phyloP scores from a whole-genome alignment of 2,329 filamentous ascomycete species.

The Fusarium poae region DNA sequence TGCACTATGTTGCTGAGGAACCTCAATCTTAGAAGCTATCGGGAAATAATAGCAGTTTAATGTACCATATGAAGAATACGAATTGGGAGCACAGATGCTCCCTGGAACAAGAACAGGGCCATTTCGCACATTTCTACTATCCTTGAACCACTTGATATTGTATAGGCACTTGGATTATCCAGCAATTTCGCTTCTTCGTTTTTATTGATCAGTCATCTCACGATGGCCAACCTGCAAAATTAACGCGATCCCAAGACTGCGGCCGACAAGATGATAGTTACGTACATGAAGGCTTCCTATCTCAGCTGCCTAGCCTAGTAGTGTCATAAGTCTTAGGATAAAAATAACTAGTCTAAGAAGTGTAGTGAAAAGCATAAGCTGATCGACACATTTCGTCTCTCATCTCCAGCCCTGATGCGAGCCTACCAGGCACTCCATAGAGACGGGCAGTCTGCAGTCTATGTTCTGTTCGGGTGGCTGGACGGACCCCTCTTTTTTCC shows the following conservation, averaged over 20 bases:
- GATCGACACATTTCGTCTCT: too few species aligned
- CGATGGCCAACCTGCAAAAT: background rate
- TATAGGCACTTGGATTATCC: background rate
- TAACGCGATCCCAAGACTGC: background rate
- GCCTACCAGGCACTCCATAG: background rate
- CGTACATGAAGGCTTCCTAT: background rate
- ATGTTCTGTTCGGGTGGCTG: background rate
- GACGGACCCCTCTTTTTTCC: constrained; percentile 35
- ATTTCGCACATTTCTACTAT: background rate
- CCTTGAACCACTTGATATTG: background rate
- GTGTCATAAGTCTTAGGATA: too few species aligned
- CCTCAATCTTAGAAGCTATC: constrained; percentile 60
- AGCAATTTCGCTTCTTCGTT: background rate
- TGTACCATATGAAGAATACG: constrained; percentile 30
- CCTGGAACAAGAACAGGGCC: background rate
- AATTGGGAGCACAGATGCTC: constrained; percentile 4
- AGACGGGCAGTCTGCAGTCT: background rate
- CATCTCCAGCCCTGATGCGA: too few species aligned
- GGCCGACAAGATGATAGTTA: constrained; percentile 28
- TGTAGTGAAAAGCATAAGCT: too few species aligned
- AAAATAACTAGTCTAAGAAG: too few species aligned
- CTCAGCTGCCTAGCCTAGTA: background rate
- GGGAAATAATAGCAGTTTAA: constrained; percentile 16
- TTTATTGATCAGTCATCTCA: background rate
- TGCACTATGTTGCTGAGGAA: constrained; percentile 97